Evolutionary conservation across 768 basidiomycete genomes (phyloP).

Genomic region (Lactarius psammicola): DNA sequence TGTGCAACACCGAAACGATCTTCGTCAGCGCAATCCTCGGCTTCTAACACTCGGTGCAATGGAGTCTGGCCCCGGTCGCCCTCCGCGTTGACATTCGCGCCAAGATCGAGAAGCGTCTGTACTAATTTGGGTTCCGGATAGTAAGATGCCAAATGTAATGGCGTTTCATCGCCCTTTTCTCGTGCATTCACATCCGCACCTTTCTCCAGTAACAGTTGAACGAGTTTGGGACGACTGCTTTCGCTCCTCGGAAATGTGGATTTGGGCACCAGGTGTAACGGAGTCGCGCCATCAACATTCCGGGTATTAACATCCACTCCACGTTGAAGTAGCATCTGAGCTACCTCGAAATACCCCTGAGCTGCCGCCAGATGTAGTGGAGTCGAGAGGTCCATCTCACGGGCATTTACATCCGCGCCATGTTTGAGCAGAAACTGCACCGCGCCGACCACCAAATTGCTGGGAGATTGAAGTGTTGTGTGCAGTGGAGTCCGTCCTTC

Average conservation of each 20-base stretch:
- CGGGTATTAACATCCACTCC: not conserved
- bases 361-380: not conserved
- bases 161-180: not conserved
- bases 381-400: not conserved
- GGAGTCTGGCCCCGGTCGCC: no score
- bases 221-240: not conserved
- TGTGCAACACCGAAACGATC: not conserved
- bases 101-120: not conserved
- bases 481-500: not conserved
- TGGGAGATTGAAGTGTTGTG: rapidly evolving
- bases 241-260: not conserved
- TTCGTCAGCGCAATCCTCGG: not conserved
- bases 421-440: not conserved
- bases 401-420: not conserved
- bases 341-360: not conserved
- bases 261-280: not conserved
- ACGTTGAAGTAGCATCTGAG: not conserved
- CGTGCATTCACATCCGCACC: not conserved
- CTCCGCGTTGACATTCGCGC: not conserved
- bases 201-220: not conserved
- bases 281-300: not conserved
- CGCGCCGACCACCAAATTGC: not conserved
- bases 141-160: not conserved
- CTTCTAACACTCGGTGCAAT: not conserved
- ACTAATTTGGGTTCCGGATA: not conserved